Base-by-base conservation (phyloP, 1,284 basidiomycete species). In the Marasmius sp. region DNA sequence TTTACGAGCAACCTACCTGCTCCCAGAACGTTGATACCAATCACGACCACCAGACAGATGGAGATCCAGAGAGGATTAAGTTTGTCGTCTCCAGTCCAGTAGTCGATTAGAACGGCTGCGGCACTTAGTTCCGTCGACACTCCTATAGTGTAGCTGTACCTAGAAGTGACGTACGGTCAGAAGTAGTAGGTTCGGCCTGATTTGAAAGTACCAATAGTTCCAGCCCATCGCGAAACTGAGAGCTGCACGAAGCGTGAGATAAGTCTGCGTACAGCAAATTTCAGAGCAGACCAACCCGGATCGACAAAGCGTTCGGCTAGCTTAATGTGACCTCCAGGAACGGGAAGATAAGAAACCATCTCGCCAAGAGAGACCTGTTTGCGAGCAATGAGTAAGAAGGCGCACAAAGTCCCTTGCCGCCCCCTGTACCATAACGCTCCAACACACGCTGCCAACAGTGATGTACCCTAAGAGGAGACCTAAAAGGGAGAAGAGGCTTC, bases 221-320 rank as follows among this genome's bases (percentile, higher is more conserved):
- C 89, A 94, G 10, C 91, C 92, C 85, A 91, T 86, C 14, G 92
- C 84, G 69, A 94, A 94, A 0, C 88, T 88, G 63, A 94, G 81
- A 2, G 92, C 89, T 6, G 27, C 27, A 27, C 5, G 27, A 27
- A 27, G 27, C 27, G 27, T 27, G 27, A 27, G 27, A 27, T 65
- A 22, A 7, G 27, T n/a, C 41, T 27, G 27, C 27, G 5, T 4
- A 18, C 22, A 12, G 16, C n/a, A 18, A 20, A 2, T 16, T 37
- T 12, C 14, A n/a, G 33, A n/a, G 54, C 9, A 36, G 18, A 37
- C 34, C 20, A n/a, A 63, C 64, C 64, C 10, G 48, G 60, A 50
- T 66, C 58, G 6, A 66, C 65, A 50, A 63, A 66, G 18, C 65
- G 65, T 59, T 59, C 58, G 1, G 93, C 90, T 43, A 94, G 79